Base-by-base conservation (phyloP, 306 rosid genomes). In the Ochetophila trinervis region DNA sequence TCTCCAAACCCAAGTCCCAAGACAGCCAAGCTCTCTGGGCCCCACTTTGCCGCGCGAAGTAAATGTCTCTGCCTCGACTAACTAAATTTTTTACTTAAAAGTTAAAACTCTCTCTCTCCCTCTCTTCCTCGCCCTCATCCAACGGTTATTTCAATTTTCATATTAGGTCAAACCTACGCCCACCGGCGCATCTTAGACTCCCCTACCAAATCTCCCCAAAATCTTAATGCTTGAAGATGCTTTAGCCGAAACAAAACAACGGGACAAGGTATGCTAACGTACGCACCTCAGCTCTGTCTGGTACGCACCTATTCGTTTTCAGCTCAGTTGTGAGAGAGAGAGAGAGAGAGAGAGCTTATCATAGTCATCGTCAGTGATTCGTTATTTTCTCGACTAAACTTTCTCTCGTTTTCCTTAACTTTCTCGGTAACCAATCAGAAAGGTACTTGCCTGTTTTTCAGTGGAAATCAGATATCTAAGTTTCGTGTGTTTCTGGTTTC, bases 371-470 rank as follows among this genome's bases (percentile, higher is more conserved):
- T 30, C 37, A 42, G 36, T 48, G 50, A 59, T 16, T 51, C 58
- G 20, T 34, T 47, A 15, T 37, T 54, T 55, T 30, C 57, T 51
- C 14, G 34, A 37, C 19, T 53, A 9, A 50, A 67, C 55, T 63
- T 36, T 58, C 59, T 52, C 49, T 30, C 55, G 21, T 65, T 58
- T 56, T 73, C 67, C 74, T 69, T 63, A 6, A 40, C 68, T 64
- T 79, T 79, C 73, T 74, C 66, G 62, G 62, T 18, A 19, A 48
- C 73, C 79, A 74, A 74, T 64, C 71, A 47, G 11, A 49, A 40
- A 18, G 69, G 54, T 19, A 32, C 52, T 58, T 44, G 40, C 60
- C 53, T 59, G 6, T 30, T 23, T 14, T 6, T 72, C 57, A 6
- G 12, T n/a, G 18, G 23, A 12, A 13, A 36, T 51, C 6, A 66